Conservation (phyloP, 2,329 filamentous ascomycete genomes). For the Paramyrothecium sp. region DNA sequence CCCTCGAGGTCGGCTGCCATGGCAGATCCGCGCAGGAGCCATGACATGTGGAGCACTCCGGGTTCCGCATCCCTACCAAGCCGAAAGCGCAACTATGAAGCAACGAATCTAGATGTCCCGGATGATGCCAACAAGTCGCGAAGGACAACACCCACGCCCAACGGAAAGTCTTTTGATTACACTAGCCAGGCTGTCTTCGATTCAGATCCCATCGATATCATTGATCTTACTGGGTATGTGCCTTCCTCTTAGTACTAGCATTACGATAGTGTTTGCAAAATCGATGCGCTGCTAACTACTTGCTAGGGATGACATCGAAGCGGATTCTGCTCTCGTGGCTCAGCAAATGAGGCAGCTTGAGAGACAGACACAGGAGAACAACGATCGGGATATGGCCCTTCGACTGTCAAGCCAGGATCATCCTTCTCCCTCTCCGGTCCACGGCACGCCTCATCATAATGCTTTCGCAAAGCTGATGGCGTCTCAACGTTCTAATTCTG, state of each 20-base stretch:
- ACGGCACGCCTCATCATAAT: slow-evolving; percentile 10
- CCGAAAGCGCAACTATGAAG: slow-evolving; percentile 25
- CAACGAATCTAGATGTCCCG: slow-evolving; percentile 11
- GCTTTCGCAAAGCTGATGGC: slow-evolving; percentile 26
- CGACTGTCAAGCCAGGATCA: slow-evolving; percentile 21
- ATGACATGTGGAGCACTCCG: slow-evolving; percentile 8
- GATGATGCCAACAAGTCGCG: slow-evolving; percentile 28
- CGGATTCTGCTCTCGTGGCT: slow-evolving; percentile 22
- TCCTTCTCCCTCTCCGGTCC: background rate
- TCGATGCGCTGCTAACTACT: background rate
- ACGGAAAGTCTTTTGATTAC: slow-evolving; percentile 2
- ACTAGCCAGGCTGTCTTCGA: slow-evolving; percentile 1
- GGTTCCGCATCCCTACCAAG: slow-evolving; percentile 19
- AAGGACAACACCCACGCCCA: slow-evolving; percentile 23
- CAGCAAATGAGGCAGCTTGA: slow-evolving; percentile 33
- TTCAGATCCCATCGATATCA: slow-evolving; percentile 23
- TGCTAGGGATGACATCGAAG: slow-evolving; percentile 31
- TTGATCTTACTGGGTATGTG: slow-evolving; percentile 42
- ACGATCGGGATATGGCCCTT: slow-evolving; percentile 25
- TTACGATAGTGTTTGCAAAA: background rate
- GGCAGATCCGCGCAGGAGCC: slow-evolving; percentile 13
- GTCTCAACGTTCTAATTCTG: slow-evolving; percentile 18
- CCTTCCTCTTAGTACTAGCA: background rate
- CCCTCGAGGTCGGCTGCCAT: slow-evolving; percentile 11
- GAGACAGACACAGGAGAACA: slow-evolving; percentile 24